Evolutionary conservation across 331 rosid species (phyloP).

Genomic region (Pyracantha coccinea): DNA sequence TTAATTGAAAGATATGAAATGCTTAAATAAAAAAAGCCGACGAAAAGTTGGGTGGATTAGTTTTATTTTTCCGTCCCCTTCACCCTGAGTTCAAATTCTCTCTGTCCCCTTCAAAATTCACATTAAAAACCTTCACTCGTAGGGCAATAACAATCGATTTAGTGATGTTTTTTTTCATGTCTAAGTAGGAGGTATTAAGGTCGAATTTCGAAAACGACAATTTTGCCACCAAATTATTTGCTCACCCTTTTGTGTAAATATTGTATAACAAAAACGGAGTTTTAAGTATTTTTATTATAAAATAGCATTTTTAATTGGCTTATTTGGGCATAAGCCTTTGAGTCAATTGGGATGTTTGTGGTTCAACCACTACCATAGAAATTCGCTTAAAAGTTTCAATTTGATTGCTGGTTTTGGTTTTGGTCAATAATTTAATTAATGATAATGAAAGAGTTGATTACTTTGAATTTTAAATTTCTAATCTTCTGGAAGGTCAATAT

Average conservation of each 20-base stretch:
- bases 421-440: not conserved
- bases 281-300: too few relatives aligned
- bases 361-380: not conserved
- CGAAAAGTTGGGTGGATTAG: too few relatives aligned
- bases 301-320: not conserved
- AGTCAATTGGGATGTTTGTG: not conserved
- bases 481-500: constrained; percentile 46
- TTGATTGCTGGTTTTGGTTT: not conserved
- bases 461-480: not conserved
- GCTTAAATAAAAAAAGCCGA: not conserved
- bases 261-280: too few relatives aligned
- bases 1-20: not conserved
- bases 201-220: rapidly evolving
- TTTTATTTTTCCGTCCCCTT: too few relatives aligned
- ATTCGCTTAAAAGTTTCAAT: not conserved
- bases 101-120: too few relatives aligned
- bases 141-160: too few relatives aligned
- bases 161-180: too few relatives aligned
- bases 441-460: constrained; percentile 5
- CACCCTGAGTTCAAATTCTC: too few relatives aligned
- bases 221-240: too few relatives aligned
- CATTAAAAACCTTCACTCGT: too few relatives aligned
- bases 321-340: too few relatives aligned
- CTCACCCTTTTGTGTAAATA: too few relatives aligned
- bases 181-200: rapidly evolving